Percentiles rank a stretch among this genome's conserved stretches.
Evolutionary conservation across 768 basidiomycete genomes (phyloP).

Genomic region (Harrya chromipes): DNA sequence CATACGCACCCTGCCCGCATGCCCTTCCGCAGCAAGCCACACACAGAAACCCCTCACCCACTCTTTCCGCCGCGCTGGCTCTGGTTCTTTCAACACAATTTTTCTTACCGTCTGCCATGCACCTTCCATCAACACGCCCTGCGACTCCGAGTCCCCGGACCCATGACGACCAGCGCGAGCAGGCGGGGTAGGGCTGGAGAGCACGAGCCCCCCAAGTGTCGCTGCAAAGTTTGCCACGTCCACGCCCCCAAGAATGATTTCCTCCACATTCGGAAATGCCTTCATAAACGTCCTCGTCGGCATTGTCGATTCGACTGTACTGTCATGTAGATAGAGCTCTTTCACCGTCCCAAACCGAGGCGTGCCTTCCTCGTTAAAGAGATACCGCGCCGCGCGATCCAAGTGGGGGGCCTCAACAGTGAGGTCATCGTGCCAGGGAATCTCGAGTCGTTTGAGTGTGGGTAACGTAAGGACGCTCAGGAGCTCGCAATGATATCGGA

Average conservation of each 20-base stretch:
- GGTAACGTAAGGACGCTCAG: slow-evolving; percentile 11
- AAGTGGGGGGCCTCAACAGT: neutral
- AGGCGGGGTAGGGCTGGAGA: no score
- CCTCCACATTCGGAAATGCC: slow-evolving; percentile 17
- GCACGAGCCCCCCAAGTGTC: slow-evolving; percentile 10
- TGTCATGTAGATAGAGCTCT: slow-evolving; percentile 14
- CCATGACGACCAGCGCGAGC: neutral
- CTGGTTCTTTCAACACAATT: slow-evolving; percentile 10
- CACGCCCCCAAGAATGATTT: slow-evolving; percentile 12
- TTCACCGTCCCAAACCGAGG: slow-evolving; percentile 12
- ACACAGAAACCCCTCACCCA: slow-evolving; percentile 15
- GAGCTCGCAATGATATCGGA: slow-evolving; percentile 16
- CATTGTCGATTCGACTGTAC: slow-evolving; percentile 3
- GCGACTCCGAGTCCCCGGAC: neutral
- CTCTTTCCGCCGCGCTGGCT: slow-evolving; percentile 9
- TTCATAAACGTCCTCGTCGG: slow-evolving; percentile 14
- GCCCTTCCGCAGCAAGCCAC: slow-evolving; percentile 19
- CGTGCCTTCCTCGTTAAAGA: slow-evolving; percentile 8
- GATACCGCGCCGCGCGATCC: slow-evolving; percentile 7
- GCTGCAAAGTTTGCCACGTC: slow-evolving; percentile 13
- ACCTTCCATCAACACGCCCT: neutral
- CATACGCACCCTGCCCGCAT: slow-evolving; percentile 8
- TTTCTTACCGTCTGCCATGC: slow-evolving; percentile 9
- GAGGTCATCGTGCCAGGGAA: slow-evolving; percentile 19
- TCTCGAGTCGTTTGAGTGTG: slow-evolving; percentile 11